Evolutionary conservation across 2,329 filamentous ascomycete genomes (phyloP), one percentile per base, ranked within the genome.

Genomic region (Scytalidium lignicola): DNA sequence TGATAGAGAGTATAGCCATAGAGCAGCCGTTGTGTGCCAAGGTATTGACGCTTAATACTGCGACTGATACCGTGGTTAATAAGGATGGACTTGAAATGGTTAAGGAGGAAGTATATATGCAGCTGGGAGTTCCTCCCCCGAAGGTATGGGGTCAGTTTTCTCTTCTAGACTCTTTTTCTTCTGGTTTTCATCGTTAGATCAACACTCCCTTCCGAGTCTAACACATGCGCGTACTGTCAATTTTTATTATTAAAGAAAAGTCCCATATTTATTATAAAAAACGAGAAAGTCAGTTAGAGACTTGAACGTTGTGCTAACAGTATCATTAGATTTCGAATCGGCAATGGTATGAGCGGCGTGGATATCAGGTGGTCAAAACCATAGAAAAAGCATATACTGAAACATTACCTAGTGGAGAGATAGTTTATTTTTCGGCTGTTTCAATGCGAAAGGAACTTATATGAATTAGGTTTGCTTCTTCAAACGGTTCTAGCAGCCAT

Each of bases 291-390:
- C n/a, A n/a, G n/a, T n/a, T n/a, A n/a, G n/a, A n/a, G n/a, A n/a
- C n/a, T n/a, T n/a, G n/a, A n/a, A n/a, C 23, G 6, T 37, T n/a
- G 15, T 15, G 15, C 32, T 37, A 37, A 37, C 15, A 39, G 17
- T 41, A 4, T 37, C 12, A 3, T n/a, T 44, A 60, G 58, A 50
- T 62, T 41, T 52, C 49, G 10, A 59, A 54, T 32, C 55, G 61
- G 39, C 52, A 53, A 15, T 62, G 58, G 61, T 63, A 63, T 53
- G 50, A 49, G 28, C 53, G 59, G 29, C 55, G 59, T 20, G 60
- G 58, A 4, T 62, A 61, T 51, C 19, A 55, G 32, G 43, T 51
- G 15, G 58, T 50, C 47, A 50, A 51, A 15, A 10, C 15, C n/a
- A 44, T 50, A 9, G 48, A 55, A 7, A 17, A 46, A 1, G 26